Evolutionary conservation across 345 rosid genomes (phyloP), one percentile per base, ranked within the genome.

Genomic region (Euclidium syriacum): DNA sequence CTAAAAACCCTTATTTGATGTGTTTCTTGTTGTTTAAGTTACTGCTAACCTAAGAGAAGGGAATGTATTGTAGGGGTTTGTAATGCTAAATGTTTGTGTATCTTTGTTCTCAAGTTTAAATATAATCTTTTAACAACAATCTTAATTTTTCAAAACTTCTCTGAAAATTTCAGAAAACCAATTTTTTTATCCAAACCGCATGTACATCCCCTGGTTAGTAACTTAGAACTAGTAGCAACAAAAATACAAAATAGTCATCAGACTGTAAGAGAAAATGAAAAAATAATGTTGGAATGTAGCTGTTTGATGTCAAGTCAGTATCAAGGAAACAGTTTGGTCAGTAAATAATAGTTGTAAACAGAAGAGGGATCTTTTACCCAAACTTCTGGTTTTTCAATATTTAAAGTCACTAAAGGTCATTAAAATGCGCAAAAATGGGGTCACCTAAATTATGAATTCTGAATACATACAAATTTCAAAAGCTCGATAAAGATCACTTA

Each of bases 281-380:
- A 11, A 27, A 4, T 19, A 29, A 41, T 7, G 11, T 34, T 56
- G 64, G 64, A 46, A 14, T 26, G 17, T 65, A 65, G 71, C 63
- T 55, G 64, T 67, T 57, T 67, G 64, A 57, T 38, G 64, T 57
- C 51, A 47, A 38, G 64, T 67, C 64, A 48, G 29, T 18, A 58
- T 67, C 72, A 48, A 4, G 3, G 26, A 56, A 11, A 26, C 56
- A 46, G 63, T 55, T 2, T 54, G 55, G 33, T 56, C 64, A 57
- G 71, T 66, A 26, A 43, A 42, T 42, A 42, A 33, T 42, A 6
- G 17, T 18, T 44, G 43, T 12, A 46, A 18, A 25, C 25, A 53
- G 43, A 52, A 3, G 18, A 52, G 5, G 41, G 1, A 56, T 47
- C 30, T 65, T 66, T 55, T 33, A 19, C 26, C 71, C 56, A 64